Conservation (phyloP, 2,329 filamentous ascomycete species). For the Cladosporium sp. region DNA sequence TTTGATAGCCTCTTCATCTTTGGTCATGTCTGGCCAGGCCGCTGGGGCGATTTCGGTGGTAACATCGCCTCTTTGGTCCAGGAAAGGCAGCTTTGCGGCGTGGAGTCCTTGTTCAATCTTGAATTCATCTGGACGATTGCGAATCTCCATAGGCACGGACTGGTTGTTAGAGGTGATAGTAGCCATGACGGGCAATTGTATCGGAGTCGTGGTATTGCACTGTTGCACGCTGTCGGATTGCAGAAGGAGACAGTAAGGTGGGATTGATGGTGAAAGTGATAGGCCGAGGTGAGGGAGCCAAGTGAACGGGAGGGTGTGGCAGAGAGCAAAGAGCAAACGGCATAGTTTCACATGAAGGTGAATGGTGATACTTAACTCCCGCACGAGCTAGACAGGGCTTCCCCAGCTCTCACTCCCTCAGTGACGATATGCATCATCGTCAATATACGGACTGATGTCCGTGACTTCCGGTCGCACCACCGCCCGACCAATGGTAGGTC, state of each 20-base stretch:
- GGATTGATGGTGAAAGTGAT: background rate
- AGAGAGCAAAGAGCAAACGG: background rate
- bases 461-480: background rate
- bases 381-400: background rate
- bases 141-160: constrained; percentile 3
- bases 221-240: too few relatives aligned
- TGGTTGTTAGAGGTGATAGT: background rate
- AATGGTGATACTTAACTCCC: background rate
- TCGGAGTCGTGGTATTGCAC: background rate
- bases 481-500: background rate
- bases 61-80: constrained; percentile 40
- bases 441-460: background rate
- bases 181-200: background rate
- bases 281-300: background rate
- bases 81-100: constrained; percentile 43
- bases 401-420: background rate
- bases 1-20: constrained; percentile 41
- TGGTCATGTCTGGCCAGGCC: constrained; percentile 31
- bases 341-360: background rate
- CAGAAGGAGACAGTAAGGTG: too few relatives aligned
- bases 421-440: background rate
- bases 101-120: constrained; percentile 51
- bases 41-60: constrained; percentile 30
- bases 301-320: background rate
- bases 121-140: constrained; percentile 45